A percentile compares a stretch with the other conserved stretches of the same genome.
Conservation (phyloP, 164 flowering plant species). For the Paratinospora sagittata region DNA sequence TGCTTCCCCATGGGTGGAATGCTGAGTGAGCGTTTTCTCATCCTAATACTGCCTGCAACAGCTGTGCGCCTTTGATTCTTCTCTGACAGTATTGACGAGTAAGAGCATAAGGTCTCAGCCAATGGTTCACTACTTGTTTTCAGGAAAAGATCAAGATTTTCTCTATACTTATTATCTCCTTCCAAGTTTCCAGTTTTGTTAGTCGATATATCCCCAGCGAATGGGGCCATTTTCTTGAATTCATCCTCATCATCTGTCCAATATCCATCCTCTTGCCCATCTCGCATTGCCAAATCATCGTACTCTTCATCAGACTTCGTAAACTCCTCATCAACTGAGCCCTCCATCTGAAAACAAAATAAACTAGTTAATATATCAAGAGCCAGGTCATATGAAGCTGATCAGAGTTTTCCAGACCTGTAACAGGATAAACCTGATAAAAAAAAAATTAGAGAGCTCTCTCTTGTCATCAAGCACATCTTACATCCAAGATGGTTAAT, state of each 20-base stretch:
- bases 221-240: constrained; percentile 17
- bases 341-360: constrained; percentile 48
- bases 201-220: constrained; percentile 4
- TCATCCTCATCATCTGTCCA: constrained; percentile 57
- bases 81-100: constrained; percentile 30
- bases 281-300: constrained; percentile 90
- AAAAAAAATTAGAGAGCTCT: too few relatives aligned
- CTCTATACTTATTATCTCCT: constrained; percentile 31
- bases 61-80: constrained; percentile 27
- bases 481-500: neutral
- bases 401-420: too few relatives aligned
- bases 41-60: constrained; percentile 24
- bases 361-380: neutral
- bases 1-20: constrained; percentile 56
- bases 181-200: neutral
- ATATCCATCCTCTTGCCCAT: constrained; percentile 58
- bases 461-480: too few relatives aligned
- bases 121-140: constrained; percentile 29
- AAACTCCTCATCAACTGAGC: constrained; percentile 92
- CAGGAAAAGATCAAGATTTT: constrained; percentile 47
- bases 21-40: constrained; percentile 63
- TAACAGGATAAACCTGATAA: too few relatives aligned
- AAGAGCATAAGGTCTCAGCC: constrained; percentile 14
- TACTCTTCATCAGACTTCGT: constrained; percentile 95
- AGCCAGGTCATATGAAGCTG: neutral